Percentiles rank a stretch among this genome's conserved stretches.
Conservation (phyloP, 2,329 filamentous ascomycete species). For the Helotiales sp. region DNA sequence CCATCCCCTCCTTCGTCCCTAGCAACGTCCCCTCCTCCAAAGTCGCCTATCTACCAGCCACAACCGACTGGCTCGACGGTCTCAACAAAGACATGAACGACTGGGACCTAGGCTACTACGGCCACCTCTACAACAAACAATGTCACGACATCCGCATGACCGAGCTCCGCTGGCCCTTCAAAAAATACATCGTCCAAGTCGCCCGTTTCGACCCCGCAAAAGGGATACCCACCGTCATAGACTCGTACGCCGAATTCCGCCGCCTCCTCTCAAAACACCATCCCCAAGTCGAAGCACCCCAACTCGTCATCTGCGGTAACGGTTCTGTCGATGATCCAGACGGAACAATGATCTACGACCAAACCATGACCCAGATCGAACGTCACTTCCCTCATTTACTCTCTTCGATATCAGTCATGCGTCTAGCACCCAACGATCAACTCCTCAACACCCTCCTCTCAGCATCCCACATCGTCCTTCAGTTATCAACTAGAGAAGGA, state of each 20-base stretch:
- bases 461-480: slow-evolving; percentile 71
- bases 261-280: slow-evolving; percentile 55
- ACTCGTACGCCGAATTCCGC: slow-evolving; percentile 73
- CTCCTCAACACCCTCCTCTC: slow-evolving; percentile 75
- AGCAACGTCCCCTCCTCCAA: slow-evolving; percentile 62
- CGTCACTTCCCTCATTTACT: slow-evolving; percentile 60
- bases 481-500: slow-evolving; percentile 78
- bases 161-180: slow-evolving; percentile 56
- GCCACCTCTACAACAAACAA: slow-evolving; percentile 68
- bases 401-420: slow-evolving; percentile 71
- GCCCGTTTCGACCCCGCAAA: slow-evolving; percentile 84
- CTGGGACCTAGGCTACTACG: slow-evolving; percentile 73
- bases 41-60: slow-evolving; percentile 75
- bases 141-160: slow-evolving; percentile 61
- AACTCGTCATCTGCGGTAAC: slow-evolving; percentile 79
- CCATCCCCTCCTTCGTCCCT: slow-evolving; percentile 75
- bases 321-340: slow-evolving; percentile 82
- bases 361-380: slow-evolving; percentile 68
- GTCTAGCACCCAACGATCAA: slow-evolving; percentile 76
- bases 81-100: slow-evolving; percentile 72
- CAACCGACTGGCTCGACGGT: slow-evolving; percentile 82
- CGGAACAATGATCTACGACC: slow-evolving; percentile 68
- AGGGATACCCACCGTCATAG: slow-evolving; percentile 75
- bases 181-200: slow-evolving; percentile 77
- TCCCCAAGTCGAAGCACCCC: slow-evolving; percentile 54